These are phyloP conservation scores for Saturnispora zaruensis DNA, from an alignment of 805 yeast genomes.

Conservation along the genomic window DNA sequence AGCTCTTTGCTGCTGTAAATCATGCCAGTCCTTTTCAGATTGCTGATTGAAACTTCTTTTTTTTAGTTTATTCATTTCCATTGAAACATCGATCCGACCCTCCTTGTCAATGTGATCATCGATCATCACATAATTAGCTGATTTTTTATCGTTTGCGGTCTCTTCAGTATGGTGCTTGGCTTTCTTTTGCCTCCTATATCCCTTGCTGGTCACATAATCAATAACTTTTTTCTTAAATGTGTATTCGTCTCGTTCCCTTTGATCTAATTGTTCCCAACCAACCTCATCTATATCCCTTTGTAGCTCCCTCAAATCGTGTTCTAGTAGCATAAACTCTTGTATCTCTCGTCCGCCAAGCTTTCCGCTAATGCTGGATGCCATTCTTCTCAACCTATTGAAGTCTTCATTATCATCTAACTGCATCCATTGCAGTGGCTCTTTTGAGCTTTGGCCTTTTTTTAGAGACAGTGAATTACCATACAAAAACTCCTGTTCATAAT, in stretches of 20 bases:
- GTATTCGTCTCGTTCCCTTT: conserved; percentile 43
- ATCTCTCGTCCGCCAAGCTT: conserved; percentile 38
- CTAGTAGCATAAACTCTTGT: conserved; percentile 35
- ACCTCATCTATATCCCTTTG: conserved; percentile 41
- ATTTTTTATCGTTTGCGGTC: conserved; percentile 27
- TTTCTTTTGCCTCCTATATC: neutral
- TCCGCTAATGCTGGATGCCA: conserved; percentile 33
- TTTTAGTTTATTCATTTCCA: conserved; percentile 18
- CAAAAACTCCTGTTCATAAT: neutral
- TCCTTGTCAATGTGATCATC: neutral
- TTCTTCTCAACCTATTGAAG: conserved; percentile 29
- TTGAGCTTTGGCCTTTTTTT: neutral
- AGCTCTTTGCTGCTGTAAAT: conserved; percentile 39
- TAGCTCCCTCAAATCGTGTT: conserved; percentile 39
- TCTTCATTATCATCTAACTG: conserved; percentile 12
- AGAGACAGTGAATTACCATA: neutral
- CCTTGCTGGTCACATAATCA: conserved; percentile 33
- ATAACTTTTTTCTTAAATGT: conserved; percentile 42
- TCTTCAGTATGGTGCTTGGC: neutral
- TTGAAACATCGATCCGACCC: neutral
- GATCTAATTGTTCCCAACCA: conserved; percentile 48
- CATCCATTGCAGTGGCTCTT: neutral
- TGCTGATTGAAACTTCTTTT: conserved; percentile 18
- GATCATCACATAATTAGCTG: neutral
- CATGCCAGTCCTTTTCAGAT: conserved; percentile 40